Evolutionary conservation across 257 asterid species (phyloP).

Genomic region (Cruciata laevipes): DNA sequence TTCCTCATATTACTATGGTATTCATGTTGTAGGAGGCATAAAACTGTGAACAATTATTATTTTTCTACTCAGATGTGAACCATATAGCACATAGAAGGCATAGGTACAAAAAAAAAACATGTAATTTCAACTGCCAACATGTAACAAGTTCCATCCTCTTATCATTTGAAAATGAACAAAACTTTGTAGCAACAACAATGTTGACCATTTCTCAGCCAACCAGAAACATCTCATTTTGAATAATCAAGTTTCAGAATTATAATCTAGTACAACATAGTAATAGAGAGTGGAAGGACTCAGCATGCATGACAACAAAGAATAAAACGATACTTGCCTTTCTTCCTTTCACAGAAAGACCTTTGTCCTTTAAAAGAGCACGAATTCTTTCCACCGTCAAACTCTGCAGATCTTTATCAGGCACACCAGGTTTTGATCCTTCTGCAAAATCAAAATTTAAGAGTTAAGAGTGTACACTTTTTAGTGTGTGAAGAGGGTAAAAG

Average conservation of each 20-base stretch:
- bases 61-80: not conserved
- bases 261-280: not conserved
- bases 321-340: constrained; percentile 53
- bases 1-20: not conserved
- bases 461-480: not conserved
- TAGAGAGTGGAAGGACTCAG: not conserved
- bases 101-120: not conserved
- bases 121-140: not conserved
- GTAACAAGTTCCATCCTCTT: not conserved
- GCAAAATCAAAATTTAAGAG: constrained; percentile 1
- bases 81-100: not conserved
- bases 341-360: constrained; percentile 62
- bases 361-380: constrained; percentile 60
- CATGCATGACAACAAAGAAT: not conserved
- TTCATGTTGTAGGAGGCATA: not conserved
- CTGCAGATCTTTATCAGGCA: constrained; percentile 40
- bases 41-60: not conserved
- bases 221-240: not conserved
- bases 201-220: not conserved
- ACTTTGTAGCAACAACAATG: too few species aligned
- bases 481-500: too few species aligned
- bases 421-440: constrained; percentile 31
- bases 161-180: not conserved
- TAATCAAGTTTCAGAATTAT: not conserved
- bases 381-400: constrained; percentile 63